These are phyloP conservation scores for Aureobasidium sp. DNA, from an alignment of 2,329 filamentous ascomycete genomes.

Conservation along the genomic window DNA sequence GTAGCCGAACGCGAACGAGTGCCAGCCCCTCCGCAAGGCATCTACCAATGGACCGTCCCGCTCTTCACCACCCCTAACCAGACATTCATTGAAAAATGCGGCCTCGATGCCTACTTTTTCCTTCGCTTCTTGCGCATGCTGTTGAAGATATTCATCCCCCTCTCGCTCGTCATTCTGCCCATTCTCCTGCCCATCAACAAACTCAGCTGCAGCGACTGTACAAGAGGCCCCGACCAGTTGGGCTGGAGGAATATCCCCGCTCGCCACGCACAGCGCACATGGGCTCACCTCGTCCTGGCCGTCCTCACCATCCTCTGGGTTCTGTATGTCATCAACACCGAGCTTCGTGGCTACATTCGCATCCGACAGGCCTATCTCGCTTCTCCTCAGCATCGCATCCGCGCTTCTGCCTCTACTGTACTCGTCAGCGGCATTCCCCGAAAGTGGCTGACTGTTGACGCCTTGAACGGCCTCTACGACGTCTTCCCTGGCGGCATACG, in stretches of 20 bases:
- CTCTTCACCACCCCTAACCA: conserved; percentile 65
- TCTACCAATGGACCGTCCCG: conserved; percentile 48
- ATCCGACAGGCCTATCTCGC: conserved; percentile 92
- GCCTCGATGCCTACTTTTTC: conserved; percentile 96
- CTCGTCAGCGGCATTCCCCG: conserved; percentile 82
- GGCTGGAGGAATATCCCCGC: conserved; percentile 80
- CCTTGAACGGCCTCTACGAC: conserved; percentile 78
- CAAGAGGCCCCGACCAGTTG: conserved; percentile 65
- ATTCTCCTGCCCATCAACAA: conserved; percentile 82
- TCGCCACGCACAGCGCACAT: conserved; percentile 61
- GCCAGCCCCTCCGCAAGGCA: conserved; percentile 58
- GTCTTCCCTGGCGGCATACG: conserved; percentile 92
- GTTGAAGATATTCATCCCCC: conserved; percentile 83
- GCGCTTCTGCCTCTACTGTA: conserved; percentile 91
- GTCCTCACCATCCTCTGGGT: conserved; percentile 74
- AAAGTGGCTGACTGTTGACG: conserved; percentile 83
- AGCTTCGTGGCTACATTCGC: conserved; percentile 81
- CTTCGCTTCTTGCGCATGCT: conserved; percentile 81
- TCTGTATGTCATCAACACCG: conserved; percentile 78
- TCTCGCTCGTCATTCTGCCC: conserved; percentile 70
- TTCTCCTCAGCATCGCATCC: conserved; percentile 85
- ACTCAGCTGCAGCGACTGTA: conserved; percentile 49
- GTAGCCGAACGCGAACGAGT: conserved; percentile 80
- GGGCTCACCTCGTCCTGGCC: conserved; percentile 77
- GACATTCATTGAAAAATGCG: conserved; percentile 90